Base-by-base conservation (phyloP, 2,329 filamentous ascomycete genomes). In the Neospermospora avenae region DNA sequence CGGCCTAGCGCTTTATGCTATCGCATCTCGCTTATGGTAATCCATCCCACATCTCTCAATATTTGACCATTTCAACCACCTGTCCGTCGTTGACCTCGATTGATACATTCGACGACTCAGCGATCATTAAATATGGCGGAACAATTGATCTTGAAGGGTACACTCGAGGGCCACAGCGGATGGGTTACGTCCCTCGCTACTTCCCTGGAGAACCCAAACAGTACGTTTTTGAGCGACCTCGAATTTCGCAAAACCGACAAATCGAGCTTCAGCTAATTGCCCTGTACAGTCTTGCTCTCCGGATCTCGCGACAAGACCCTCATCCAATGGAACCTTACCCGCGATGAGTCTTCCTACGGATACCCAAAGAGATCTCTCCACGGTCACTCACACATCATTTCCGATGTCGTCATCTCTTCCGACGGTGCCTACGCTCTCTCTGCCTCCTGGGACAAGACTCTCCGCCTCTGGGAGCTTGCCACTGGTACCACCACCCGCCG, bases 271-370 rank as follows among this genome's bases (percentile, higher is more conserved):
- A 25, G 18, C 42, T 45, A 45, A 45, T 20, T 31, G 28, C 5
- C 28, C 24, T 25, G 7, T 14, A 25, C 49, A 53, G 37, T 99
- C 93, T 93, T 99, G 78, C 88, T 99, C 75, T 99, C 95, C 72
- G 93, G 85, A 76, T 91, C 87, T 78, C 92, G 95, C 83, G 95
- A 99, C 87, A 97, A 98, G 90, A 91, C 90, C 72, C 85, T 99
- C 79, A 99, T 99, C 84, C 96, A 99, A 87, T 99, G 95, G 95
- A 96, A 97, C 87, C 86, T 99, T 76, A 98, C 95, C 80, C 93
- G 95, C 81, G 93, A 98, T 81, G 95, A 98, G 84, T 87, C 88
- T 78, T 89, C 91, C 77, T 99, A 98, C 86, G 95, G 95, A 74
- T 96, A 96, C 86, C 95, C 95, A 77, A 98, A 99, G 88, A 89